Base-by-base conservation (phyloP, 768 basidiomycete genomes). In the Hericium rajendrae region DNA sequence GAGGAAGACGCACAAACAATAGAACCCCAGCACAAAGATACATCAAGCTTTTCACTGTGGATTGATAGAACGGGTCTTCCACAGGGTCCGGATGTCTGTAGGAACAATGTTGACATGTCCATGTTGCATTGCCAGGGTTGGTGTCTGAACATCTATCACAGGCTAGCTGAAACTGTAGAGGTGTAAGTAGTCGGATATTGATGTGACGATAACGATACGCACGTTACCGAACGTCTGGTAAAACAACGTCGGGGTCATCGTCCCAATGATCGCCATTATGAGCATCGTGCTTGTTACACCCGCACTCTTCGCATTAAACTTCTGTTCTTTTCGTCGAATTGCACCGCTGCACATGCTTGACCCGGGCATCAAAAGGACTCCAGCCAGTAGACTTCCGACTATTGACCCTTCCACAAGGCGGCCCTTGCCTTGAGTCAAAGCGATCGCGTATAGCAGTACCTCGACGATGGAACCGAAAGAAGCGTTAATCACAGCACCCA, bases 401-500 rank as follows among this genome's bases (percentile, higher is more conserved):
- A 99, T 97, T 10, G 90, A 93, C 9, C 97, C 97, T 72, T 99
- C 97, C 1, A 98, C 97, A 13, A 99, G 81, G 65, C 85, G 84
- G 0, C 95, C 95, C 71, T 94, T 98, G 48, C 85, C 81, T 66
- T 93, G 83, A n/a, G 83, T 87, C 38, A 99, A 76, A 18, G 93
- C 93, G 63, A 98, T 91, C 37, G 74, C 73, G 67, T 99, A 99
- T 1, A 99, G 80, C 62, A 99, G 80, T 66, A 99, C 90, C 72
- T 99, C 97, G 67, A 99, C 92, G 68, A 97, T 84, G n/a, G 91
- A 94, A 69, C 97, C 97, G 65, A 99, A 99, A 1, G 93, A 93
- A 2, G 97, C 97, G 69, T 99, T 99, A 77, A 99, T 98, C 64
- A 98, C 95, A 2, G 97, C 97, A 61, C 97, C 97, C 93, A 98